phyloP scores from a whole-genome alignment of 2,329 filamentous ascomycete genomes.

The Pseudogymnoascus sp. region DNA sequence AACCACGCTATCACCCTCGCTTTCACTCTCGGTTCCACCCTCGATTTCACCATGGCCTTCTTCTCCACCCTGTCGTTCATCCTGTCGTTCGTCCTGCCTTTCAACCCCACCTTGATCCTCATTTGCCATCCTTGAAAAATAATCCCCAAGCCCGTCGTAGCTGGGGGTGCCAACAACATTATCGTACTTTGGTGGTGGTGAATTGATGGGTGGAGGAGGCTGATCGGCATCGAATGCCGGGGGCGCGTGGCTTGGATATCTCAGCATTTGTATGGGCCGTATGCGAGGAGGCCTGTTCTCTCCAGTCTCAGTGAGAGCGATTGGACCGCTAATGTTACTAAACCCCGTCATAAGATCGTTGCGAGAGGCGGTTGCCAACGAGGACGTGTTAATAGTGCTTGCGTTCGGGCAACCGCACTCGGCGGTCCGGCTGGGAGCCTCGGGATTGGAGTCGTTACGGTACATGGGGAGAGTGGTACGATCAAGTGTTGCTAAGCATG shows the following conservation, averaged over 20 bases:
- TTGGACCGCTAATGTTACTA: conserved; percentile 27
- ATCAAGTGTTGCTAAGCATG: conserved; percentile 61
- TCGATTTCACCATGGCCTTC: conserved; percentile 26
- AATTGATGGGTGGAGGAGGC: conserved; percentile 59
- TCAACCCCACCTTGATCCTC: conserved; percentile 7
- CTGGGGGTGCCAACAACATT: conserved; percentile 47
- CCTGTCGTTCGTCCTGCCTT: conserved; percentile 8
- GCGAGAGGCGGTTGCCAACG: background rate
- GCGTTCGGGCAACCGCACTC: conserved; percentile 59
- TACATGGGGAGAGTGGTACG: conserved; percentile 65
- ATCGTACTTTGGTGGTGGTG: conserved; percentile 62
- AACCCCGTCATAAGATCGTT: background rate
- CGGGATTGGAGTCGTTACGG: conserved; percentile 40
- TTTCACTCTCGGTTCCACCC: conserved; percentile 14
- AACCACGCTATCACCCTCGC: conserved; percentile 23
- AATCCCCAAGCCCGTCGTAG: conserved; percentile 55
- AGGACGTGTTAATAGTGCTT: conserved; percentile 23
- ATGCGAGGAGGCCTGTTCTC: conserved; percentile 28
- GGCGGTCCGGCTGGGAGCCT: conserved; percentile 32
- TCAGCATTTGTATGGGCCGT: conserved; percentile 61
- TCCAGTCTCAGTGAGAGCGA: conserved; percentile 33
- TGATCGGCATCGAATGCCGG: conserved; percentile 62
- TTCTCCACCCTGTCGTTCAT: no score
- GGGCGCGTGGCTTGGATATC: conserved; percentile 61
- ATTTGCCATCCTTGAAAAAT: conserved; percentile 57